Evolutionary conservation across 768 basidiomycete genomes (phyloP).

Genomic region (Russula lepida): DNA sequence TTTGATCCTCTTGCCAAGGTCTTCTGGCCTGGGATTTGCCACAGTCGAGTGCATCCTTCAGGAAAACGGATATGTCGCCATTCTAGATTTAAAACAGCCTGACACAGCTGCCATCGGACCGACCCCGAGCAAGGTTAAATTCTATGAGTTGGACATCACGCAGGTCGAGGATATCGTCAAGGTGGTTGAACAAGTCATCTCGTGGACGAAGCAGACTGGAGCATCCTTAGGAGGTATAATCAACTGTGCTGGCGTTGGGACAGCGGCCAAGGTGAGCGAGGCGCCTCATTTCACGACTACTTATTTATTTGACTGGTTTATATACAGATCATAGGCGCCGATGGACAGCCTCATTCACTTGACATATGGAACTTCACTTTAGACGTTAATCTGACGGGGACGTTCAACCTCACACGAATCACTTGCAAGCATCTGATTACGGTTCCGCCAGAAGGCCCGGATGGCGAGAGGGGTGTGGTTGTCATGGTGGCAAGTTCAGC

Average conservation of each 20-base stretch:
- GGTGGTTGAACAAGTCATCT: slow-evolving; percentile 24
- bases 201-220: slow-evolving; percentile 28
- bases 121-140: slow-evolving; percentile 1
- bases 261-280: slow-evolving; percentile 24
- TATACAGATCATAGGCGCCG: slow-evolving; percentile 39
- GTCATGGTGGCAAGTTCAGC: slow-evolving; percentile 48
- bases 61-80: slow-evolving; percentile 26
- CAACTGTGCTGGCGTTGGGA: slow-evolving; percentile 49
- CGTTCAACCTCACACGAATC: slow-evolving; percentile 51
- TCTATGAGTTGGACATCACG: slow-evolving; percentile 25
- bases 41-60: slow-evolving; percentile 42
- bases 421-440: slow-evolving; percentile 43
- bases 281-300: background rate
- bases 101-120: background rate
- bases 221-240: slow-evolving; percentile 50
- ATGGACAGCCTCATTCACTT: slow-evolving; percentile 39
- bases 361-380: slow-evolving; percentile 46
- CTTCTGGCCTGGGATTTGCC: slow-evolving; percentile 50
- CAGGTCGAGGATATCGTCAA: slow-evolving; percentile 22
- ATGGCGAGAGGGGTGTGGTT: slow-evolving; percentile 53
- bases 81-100: slow-evolving; percentile 43
- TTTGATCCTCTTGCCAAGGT: slow-evolving; percentile 29
- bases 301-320: background rate
- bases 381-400: slow-evolving; percentile 48
- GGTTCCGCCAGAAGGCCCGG: slow-evolving; percentile 36